Evolutionary conservation across 495 filamentous ascomycete species (phyloP).

Genomic region (Penicillium steckii): DNA sequence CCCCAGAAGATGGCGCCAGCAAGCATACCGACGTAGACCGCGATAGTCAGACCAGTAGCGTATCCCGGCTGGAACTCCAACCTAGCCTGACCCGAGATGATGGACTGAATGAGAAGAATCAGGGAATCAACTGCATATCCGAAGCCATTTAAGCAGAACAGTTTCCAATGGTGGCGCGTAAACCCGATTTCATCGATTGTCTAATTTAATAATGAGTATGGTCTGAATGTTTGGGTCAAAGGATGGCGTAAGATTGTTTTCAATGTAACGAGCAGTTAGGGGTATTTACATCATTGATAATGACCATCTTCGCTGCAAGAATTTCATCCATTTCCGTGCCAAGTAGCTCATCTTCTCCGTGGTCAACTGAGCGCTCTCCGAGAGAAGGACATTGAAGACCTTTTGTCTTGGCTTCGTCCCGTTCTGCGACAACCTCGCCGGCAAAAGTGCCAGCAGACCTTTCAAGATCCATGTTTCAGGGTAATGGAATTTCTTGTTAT

Average conservation of each 20-base stretch:
- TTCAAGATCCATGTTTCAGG: conserved; percentile 21
- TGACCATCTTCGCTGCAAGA: conserved; percentile 64
- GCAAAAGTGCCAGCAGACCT: conserved; percentile 3
- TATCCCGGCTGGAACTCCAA: conserved; percentile 56
- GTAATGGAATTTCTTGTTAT: too few species aligned
- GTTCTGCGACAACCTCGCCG: neutral
- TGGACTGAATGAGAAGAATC: conserved; percentile 64
- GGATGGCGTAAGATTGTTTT: neutral
- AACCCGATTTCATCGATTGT: conserved; percentile 74
- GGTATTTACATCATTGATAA: conserved; percentile 64
- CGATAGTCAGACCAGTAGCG: conserved; percentile 56
- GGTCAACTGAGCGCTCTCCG: conserved; percentile 16
- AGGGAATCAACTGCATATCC: conserved; percentile 70
- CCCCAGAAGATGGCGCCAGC: conserved; percentile 56
- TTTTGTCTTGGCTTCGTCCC: conserved; percentile 4
- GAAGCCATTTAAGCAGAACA: conserved; percentile 67
- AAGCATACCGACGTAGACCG: conserved; percentile 55
- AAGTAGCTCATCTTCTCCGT: conserved; percentile 50
- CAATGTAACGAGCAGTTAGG: neutral
- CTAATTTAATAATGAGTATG: too few species aligned
- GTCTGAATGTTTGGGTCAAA: too few species aligned
- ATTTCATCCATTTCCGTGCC: conserved; percentile 58
- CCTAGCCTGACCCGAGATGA: conserved; percentile 52
- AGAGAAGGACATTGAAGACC: conserved; percentile 1
- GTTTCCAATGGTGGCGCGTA: conserved; percentile 65